A percentile compares a stretch with the other conserved stretches of the same genome.
Conservation (phyloP, 768 basidiomycete genomes). For the Boletus rufocinnamomeus region DNA sequence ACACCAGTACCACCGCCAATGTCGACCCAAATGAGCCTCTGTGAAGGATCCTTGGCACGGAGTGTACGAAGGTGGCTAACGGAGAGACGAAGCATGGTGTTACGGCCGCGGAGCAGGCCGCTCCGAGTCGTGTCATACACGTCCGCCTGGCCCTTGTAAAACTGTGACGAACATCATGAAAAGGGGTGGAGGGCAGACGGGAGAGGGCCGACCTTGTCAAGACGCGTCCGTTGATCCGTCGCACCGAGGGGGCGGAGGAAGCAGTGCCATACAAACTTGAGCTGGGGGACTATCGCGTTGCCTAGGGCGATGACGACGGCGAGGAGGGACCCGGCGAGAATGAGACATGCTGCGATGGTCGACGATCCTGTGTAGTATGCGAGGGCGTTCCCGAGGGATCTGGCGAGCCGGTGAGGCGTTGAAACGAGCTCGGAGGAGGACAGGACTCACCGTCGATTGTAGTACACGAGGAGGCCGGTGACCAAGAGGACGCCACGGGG, state of each 20-base stretch:
- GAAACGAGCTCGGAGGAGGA: too few relatives aligned
- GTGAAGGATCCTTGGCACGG: conserved; percentile 39
- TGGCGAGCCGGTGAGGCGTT: neutral
- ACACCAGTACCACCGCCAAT: conserved; percentile 73
- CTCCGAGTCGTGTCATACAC: conserved; percentile 71
- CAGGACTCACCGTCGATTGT: conserved; percentile 22
- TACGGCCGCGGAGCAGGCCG: conserved; percentile 62
- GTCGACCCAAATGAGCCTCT: conserved; percentile 72
- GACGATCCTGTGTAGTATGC: conserved; percentile 35
- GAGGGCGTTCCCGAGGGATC: conserved; percentile 21
- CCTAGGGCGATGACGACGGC: conserved; percentile 24
- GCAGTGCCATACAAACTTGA: conserved; percentile 53
- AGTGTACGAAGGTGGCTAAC: conserved; percentile 61
- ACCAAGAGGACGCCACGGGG: conserved; percentile 24
- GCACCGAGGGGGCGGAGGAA: conserved; percentile 46
- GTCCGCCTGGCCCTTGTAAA: conserved; percentile 68
- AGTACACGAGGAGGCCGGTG: conserved; percentile 19
- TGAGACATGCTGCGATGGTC: conserved; percentile 29
- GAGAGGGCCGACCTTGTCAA: conserved; percentile 41
- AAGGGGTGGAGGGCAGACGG: neutral
- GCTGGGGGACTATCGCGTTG: conserved; percentile 38
- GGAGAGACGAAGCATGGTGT: conserved; percentile 70
- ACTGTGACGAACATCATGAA: conserved; percentile 34
- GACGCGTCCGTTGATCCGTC: conserved; percentile 44
- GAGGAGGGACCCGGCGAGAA: conserved; percentile 27